phyloP scores from a whole-genome alignment of 352 stramenopile genomes.

The Ochromonadaceae sp. region DNA sequence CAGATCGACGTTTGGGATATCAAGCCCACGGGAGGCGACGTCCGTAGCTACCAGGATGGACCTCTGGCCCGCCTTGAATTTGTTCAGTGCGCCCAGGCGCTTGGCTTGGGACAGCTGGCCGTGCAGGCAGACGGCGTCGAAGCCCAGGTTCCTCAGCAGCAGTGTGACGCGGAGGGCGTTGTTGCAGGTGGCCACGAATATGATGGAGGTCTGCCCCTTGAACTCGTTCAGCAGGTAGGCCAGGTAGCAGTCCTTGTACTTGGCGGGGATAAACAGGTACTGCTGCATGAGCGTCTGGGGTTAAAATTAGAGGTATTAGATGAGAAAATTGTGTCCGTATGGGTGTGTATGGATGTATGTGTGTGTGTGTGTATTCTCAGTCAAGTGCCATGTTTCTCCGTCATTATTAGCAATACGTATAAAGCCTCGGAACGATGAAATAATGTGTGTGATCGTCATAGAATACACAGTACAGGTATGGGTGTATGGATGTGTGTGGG shows the following conservation, averaged over 20 bases:
- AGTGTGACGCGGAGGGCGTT: conserved; percentile 86
- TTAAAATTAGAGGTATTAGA: background rate
- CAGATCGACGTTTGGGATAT: conserved; percentile 92
- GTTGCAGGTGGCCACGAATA: conserved; percentile 96
- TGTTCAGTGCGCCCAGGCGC: conserved; percentile 86
- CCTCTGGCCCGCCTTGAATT: conserved; percentile 69
- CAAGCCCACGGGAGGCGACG: conserved; percentile 76
- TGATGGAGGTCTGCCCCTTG: conserved; percentile 84
- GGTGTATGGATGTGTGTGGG: too few species aligned
- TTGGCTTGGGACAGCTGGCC: conserved; percentile 95
- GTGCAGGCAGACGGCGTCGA: conserved; percentile 92
- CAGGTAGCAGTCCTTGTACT: conserved; percentile 98
- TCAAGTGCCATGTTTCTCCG: too few species aligned
- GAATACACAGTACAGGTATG: too few species aligned
- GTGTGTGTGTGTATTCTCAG: too few species aligned
- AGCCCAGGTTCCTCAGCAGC: conserved; percentile 93
- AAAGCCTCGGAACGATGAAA: too few species aligned
- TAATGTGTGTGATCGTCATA: too few species aligned
- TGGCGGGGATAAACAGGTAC: conserved; percentile 97
- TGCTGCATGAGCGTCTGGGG: conserved; percentile 79
- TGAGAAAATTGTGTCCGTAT: too few species aligned
- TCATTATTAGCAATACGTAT: too few species aligned
- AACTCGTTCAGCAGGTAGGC: conserved; percentile 95
- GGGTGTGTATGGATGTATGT: too few species aligned
- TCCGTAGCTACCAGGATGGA: conserved; percentile 42